These are phyloP conservation scores for Penicillium expansum DNA, from an alignment of 2,329 filamentous ascomycete species.

Conservation along the genomic window DNA sequence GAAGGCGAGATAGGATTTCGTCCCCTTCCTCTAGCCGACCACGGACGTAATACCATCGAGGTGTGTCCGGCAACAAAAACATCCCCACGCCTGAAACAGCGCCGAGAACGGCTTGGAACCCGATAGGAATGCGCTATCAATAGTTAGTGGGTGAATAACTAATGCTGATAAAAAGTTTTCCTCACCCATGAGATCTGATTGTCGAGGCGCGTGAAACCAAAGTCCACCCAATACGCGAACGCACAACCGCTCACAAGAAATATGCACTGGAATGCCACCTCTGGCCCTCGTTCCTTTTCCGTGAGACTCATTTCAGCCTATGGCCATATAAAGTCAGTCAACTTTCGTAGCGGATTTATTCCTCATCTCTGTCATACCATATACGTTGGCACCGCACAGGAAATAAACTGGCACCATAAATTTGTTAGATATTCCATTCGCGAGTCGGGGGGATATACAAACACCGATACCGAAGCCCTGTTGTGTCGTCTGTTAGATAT, in stretches of 20 bases:
- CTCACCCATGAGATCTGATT: slow-evolving; percentile 29
- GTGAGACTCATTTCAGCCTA: slow-evolving; percentile 17
- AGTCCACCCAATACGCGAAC: slow-evolving; percentile 3
- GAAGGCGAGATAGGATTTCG: neutral
- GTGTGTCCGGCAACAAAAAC: neutral
- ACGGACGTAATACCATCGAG: neutral
- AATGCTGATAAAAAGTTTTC: no score
- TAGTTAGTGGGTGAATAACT: neutral
- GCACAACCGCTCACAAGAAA: slow-evolving; percentile 21
- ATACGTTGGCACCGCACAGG: neutral
- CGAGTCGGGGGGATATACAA: neutral
- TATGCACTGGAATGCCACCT: slow-evolving; percentile 22
- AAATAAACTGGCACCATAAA: neutral
- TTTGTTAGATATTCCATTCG: neutral
- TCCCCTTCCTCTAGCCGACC: neutral
- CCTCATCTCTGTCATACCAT: neutral
- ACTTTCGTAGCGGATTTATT: neutral
- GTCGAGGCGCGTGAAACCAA: slow-evolving; percentile 23
- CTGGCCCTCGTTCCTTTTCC: slow-evolving; percentile 24
- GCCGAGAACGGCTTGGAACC: neutral
- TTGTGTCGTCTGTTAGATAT: neutral
- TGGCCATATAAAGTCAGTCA: slow-evolving; percentile 23
- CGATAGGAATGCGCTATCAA: neutral
- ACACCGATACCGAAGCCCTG: neutral
- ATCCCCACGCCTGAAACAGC: neutral